Evolutionary conservation across 2,329 filamentous ascomycete genomes (phyloP), one percentile per base, ranked within the genome.

Genomic region (Claviceps quebecensis): DNA sequence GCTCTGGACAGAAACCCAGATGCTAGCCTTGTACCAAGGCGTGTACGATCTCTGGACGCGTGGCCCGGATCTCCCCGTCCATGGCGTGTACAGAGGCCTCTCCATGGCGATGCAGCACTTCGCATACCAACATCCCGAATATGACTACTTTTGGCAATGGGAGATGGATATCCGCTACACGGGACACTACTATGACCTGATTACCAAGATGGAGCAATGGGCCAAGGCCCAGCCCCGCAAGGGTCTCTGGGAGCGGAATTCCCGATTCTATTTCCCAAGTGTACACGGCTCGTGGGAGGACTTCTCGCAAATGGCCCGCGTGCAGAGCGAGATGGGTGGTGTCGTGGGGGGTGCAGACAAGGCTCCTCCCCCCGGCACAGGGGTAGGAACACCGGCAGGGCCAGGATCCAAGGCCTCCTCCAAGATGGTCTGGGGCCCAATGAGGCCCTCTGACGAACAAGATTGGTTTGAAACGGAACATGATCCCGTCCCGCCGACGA

Each of bases 41-140:
- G 82, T 95, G 26, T 83, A 87, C 61, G 87, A 94, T 56, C 80
- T 86, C 45, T 89, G 82, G 66, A 70, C 71, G 44, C 73, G 76
- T 16, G 80, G 79, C 0, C 77, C 77, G 1, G 75, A 85, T 48
- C 75, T 94, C 52, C 86, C 87, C 1, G 81, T 95, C 1, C 90
- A 97, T 64, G 90, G 90, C 17, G 88, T 94, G 8, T 97, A 97
- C 69, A 85, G 93, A 49, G 90, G 87, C 51, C 80, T 93, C 9
- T 88, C 89, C 60, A 95, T 97, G 87, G 88, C 90, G 0, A 83
- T 97, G 72, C 90, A 96, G 62, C 86, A 91, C 66, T 97, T 97
- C 64, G 87, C 90, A 5, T 82, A 90, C 61, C 78, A 81, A 60
- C 89, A 95, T 66, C 86, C 87, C 1, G 89, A 95, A 65, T 95